Base-by-base conservation (phyloP, 2,329 filamentous ascomycete genomes). In the Alternaria panax region DNA sequence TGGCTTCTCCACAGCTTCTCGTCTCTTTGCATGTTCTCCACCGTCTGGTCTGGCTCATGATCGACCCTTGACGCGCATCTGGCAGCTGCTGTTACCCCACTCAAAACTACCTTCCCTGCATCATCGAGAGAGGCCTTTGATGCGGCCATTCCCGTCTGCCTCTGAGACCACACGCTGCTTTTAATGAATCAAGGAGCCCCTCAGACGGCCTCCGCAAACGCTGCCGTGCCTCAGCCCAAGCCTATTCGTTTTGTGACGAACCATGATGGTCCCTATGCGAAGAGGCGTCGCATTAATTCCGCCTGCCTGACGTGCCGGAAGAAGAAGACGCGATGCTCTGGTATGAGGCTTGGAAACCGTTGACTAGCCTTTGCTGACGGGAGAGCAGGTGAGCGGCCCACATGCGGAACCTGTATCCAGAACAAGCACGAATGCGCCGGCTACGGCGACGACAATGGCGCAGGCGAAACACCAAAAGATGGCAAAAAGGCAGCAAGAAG, bases 311-410 rank as follows among this genome's bases (percentile, higher is more conserved):
- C 81, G 20, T 84, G 82, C 64, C 75, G 82, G 8, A 79, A 79
- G 65, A 80, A 82, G 61, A 84, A 84, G 75, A 83, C 82, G 60
- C 80, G 81, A 43, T 84, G 82, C 62, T 81, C 79, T 16, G 80
- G 81, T 69, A 70, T 20, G 54, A 11, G 7, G 11, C 12, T 8
- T 20, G 12, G 7, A 8, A 20, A 12, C 14, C 7, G 28, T 20
- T 22, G n/a, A 11, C 12, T n/a, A 18, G 9, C 7, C 67, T 51
- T 36, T 32, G 43, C 61, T 67, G 57, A 67, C 47, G 5, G 28
- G 3, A 11, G 14, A 43, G 9, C 6, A 75, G 75, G 75, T 50
- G 77, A 79, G 54, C 75, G 79, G 30, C 81, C 81, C 3, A 63
- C 70, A 20, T 83, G 81, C 67, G 77, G 80, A 28, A 83, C 80